Evolutionary conservation across 1,139 yeast species (phyloP).

Genomic region (Candida dubliniensis): DNA sequence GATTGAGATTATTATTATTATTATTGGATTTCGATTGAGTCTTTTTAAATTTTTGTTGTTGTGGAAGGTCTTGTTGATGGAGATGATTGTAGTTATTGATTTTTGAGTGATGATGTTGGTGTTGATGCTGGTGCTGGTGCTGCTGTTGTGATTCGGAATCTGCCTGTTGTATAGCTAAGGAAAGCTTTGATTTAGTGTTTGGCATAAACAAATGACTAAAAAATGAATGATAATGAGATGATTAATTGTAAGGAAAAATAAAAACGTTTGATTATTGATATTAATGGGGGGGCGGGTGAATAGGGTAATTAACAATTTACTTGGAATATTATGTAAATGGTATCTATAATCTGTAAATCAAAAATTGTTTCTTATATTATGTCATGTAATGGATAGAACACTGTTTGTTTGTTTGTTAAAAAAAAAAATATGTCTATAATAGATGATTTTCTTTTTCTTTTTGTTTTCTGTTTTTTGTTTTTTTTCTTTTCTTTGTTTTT

Average conservation of each 20-base stretch:
- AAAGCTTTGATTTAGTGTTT: slow-evolving; percentile 42
- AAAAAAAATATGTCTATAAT: too few relatives aligned
- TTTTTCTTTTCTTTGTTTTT: neutral
- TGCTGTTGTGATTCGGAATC: slow-evolving; percentile 20
- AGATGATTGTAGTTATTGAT: slow-evolving; percentile 2
- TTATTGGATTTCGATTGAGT: neutral
- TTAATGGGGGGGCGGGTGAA: too few relatives aligned
- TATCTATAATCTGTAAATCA: too few relatives aligned
- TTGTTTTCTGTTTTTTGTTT: neutral
- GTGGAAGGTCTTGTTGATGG: slow-evolving; percentile 4
- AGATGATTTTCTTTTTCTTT: too few relatives aligned
- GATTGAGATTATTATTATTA: slow-evolving; percentile 2
- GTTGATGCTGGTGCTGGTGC: neutral
- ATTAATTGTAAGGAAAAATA: neutral
- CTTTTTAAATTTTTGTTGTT: neutral
- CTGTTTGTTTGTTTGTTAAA: neutral
- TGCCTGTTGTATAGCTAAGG: slow-evolving; percentile 48
- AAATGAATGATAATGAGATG: neutral
- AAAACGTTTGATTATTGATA: too few relatives aligned
- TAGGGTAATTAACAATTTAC: too few relatives aligned
- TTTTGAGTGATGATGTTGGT: neutral
- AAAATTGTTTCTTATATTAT: too few relatives aligned
- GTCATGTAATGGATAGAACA: too few relatives aligned
- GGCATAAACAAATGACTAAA: slow-evolving; percentile 16
- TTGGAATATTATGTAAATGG: too few relatives aligned